A percentile compares a stretch with the other conserved stretches of the same genome.
Conservation (phyloP, 1,139 yeast species). For the Protomyces inundatus region DNA sequence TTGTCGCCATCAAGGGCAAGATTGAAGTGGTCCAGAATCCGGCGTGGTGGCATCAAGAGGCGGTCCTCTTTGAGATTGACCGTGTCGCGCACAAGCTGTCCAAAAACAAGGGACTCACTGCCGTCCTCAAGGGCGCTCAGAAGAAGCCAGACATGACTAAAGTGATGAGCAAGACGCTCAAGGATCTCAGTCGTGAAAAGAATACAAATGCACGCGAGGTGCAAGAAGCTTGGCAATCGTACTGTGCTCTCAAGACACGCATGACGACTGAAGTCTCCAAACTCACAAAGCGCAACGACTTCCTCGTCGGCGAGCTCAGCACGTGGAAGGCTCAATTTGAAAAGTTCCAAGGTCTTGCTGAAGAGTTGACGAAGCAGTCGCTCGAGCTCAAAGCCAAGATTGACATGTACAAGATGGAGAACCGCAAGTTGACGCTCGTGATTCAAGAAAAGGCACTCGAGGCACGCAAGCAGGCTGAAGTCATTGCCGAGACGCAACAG, state of each 20-base stretch:
- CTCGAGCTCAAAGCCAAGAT: constrained; percentile 21
- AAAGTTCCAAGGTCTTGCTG: constrained; percentile 20
- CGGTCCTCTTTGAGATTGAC: constrained; percentile 11
- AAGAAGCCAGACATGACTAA: constrained; percentile 19
- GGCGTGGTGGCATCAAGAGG: constrained; percentile 19
- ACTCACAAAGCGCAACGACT: constrained; percentile 16
- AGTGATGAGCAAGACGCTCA: constrained; percentile 2
- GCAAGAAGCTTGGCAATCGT: constrained; percentile 16
- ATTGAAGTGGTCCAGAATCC: constrained; percentile 20
- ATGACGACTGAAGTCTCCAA: constrained; percentile 12
- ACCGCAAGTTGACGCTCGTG: constrained; percentile 3
- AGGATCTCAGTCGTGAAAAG: constrained; percentile 14
- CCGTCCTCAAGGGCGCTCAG: constrained; percentile 9
- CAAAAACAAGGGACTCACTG: constrained; percentile 19
- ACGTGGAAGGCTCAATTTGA: constrained; percentile 23
- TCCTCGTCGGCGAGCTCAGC: constrained; percentile 12
- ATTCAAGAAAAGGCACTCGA: constrained; percentile 8
- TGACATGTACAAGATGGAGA: constrained; percentile 21
- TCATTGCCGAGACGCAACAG: not conserved
- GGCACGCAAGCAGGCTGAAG: not conserved
- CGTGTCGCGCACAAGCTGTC: constrained; percentile 16
- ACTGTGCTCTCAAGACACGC: constrained; percentile 11
- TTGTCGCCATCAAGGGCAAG: constrained; percentile 8
- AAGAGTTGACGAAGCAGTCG: constrained; percentile 19
- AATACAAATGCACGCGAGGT: constrained; percentile 20